Base-by-base conservation (phyloP, 2,329 filamentous ascomycete genomes). In the Camillea tinctor region DNA sequence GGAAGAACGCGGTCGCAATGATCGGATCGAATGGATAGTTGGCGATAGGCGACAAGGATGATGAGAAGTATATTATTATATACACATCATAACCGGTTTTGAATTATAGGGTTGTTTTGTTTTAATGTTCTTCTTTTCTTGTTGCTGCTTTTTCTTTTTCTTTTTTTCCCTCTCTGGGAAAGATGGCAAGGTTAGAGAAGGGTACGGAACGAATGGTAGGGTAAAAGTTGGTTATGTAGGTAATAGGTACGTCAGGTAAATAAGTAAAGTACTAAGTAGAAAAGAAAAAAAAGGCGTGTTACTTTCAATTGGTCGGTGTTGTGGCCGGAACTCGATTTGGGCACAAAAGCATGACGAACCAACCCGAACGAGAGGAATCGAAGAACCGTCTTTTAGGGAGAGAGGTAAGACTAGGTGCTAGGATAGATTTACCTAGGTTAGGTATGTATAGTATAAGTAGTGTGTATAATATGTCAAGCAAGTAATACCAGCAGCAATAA, bases 321-420 rank as follows among this genome's bases (percentile, higher is more conserved):
- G 54, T 53, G 55, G 60, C 58, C 59, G 59, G 60, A 54, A 60
- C 64, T 64, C 58, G 63, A 64, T 60, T 61, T 58, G 64, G 60
- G 63, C 63, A 64, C 59, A 60, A 58, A 60, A 66, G 61, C 59
- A 63, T 63, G 60, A 64, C 64, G 60, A 64, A 59, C 62, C 61
- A 60, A 64, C 24, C 62, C 64, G 58, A 64, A 64, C 5, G 17
- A 19, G 19, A 13, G 21, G 58, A 66, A 64, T 6, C 7, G 44
- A 49, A 6, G 19, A 5, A 20, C 44, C 44, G 44, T 49, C 15
- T 20, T 20, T n/a, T n/a, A n/a, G n/a, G n/a, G n/a, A n/a, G n/a
- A n/a, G n/a, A n/a, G n/a, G n/a, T n/a, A n/a, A n/a, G n/a, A n/a
- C n/a, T n/a, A n/a, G n/a, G n/a, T n/a, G n/a, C n/a, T n/a, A n/a